Percentiles rank a stretch among this genome's conserved stretches.
phyloP scores from a whole-genome alignment of 163 green algal species.

The Smithsoniella earleae region DNA sequence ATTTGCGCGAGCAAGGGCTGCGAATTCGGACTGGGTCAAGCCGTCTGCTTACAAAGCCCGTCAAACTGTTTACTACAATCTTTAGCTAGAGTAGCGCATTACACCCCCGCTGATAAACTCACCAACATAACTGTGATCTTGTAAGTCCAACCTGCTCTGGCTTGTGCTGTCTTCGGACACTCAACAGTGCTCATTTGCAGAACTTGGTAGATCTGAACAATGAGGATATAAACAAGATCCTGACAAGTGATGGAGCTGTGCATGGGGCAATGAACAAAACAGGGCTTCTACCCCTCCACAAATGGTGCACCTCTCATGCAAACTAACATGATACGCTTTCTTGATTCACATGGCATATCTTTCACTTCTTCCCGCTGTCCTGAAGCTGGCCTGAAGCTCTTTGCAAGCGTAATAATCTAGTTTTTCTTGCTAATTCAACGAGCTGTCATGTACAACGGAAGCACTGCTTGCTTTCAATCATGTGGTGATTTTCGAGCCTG shows the following conservation, averaged over 20 bases:
- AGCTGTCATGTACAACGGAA: background rate
- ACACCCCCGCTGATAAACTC: no score
- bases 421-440: background rate
- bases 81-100: no score
- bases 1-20: no score
- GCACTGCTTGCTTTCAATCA: background rate
- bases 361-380: background rate
- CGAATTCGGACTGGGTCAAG: no score
- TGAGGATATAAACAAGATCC: conserved; percentile 1
- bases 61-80: no score
- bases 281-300: background rate
- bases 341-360: background rate
- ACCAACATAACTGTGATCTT: no score
- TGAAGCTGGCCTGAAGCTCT: background rate
- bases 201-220: no score
- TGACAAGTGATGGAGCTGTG: background rate
- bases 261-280: background rate
- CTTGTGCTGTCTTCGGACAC: no score
- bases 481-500: background rate
- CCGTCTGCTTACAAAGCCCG: no score
- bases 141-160: no score
- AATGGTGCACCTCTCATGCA: background rate
- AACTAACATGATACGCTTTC: background rate
- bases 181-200: no score
- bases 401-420: background rate